Conservation (phyloP, 2,329 filamentous ascomycete genomes). For the Apiospora sp. region DNA sequence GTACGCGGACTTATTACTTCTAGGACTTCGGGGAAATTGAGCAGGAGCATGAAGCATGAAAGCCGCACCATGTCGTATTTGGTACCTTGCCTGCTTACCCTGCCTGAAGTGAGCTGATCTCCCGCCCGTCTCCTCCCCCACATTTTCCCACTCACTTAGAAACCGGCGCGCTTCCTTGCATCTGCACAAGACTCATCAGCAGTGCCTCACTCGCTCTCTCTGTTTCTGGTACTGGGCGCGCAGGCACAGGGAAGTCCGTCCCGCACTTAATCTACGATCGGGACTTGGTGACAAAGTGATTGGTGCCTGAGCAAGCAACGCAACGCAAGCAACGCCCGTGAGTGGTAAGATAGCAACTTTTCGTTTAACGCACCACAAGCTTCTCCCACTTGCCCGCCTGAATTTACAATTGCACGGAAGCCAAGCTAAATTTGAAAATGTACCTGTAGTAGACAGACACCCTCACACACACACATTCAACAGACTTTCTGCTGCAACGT, state of each 20-base stretch:
- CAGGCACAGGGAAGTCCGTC: slow-evolving; percentile 18
- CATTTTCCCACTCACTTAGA: slow-evolving; percentile 14
- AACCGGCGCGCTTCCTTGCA: slow-evolving; percentile 20
- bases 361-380: slow-evolving; percentile 18
- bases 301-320: slow-evolving; percentile 15
- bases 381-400: slow-evolving; percentile 5
- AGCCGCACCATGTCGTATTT: slow-evolving; percentile 12
- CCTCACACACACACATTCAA: background rate
- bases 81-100: background rate
- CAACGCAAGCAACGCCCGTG: slow-evolving; percentile 8
- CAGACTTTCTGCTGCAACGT: slow-evolving; percentile 21
- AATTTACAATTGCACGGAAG: slow-evolving; percentile 19
- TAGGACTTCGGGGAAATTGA: background rate
- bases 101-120: slow-evolving; percentile 16
- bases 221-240: slow-evolving; percentile 6
- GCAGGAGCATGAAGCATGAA: slow-evolving; percentile 19
- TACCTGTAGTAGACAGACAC: slow-evolving; percentile 17
- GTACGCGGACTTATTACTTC: background rate
- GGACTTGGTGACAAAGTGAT: slow-evolving; percentile 12
- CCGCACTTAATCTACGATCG: slow-evolving; percentile 20
- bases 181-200: slow-evolving; percentile 16
- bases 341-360: slow-evolving; percentile 16
- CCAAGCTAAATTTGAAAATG: slow-evolving; percentile 20
- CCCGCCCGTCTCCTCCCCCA: slow-evolving; percentile 18
- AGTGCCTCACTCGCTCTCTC: slow-evolving; percentile 14